These are phyloP conservation scores for Astrothelium macrocarpum DNA, from an alignment of 495 filamentous ascomycete species.

Conservation along the genomic window DNA sequence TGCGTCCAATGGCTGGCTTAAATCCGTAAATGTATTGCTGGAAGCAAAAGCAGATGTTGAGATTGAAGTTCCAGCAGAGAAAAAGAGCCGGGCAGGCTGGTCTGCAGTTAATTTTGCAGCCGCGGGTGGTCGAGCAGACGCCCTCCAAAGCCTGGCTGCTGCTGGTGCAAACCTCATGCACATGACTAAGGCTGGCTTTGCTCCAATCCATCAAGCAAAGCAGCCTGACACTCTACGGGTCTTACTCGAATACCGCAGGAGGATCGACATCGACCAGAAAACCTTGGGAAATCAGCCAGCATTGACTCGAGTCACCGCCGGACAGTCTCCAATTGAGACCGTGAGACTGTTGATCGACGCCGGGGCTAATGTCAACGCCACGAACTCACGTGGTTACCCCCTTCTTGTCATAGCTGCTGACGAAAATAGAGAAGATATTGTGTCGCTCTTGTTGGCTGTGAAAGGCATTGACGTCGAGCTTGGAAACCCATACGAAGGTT, in stretches of 20 bases:
- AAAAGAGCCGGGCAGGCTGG: not conserved
- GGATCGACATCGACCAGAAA: not conserved
- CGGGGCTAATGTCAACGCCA: not conserved
- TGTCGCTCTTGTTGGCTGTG: not conserved
- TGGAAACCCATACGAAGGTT: not conserved
- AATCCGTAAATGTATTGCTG: not conserved
- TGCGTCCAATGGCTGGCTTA: not conserved
- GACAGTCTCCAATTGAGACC: not conserved
- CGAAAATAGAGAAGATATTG: not conserved
- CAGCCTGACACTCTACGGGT: not conserved
- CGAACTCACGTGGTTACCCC: not conserved
- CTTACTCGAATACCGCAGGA: not conserved
- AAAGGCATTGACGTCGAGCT: not conserved
- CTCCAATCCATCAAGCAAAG: not conserved
- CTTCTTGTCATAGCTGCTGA: not conserved
- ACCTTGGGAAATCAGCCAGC: not conserved
- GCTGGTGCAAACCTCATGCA: not conserved
- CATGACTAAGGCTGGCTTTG: not conserved
- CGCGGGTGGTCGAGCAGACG: not conserved
- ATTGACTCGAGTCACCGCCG: not conserved
- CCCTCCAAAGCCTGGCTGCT: not conserved
- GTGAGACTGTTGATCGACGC: not conserved
- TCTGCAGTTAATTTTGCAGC: not conserved
- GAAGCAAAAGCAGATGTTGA: not conserved
- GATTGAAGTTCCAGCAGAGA: not conserved